Evolutionary conservation across 495 filamentous ascomycete genomes (phyloP).

Genomic region (Talaromyces stipitatus): DNA sequence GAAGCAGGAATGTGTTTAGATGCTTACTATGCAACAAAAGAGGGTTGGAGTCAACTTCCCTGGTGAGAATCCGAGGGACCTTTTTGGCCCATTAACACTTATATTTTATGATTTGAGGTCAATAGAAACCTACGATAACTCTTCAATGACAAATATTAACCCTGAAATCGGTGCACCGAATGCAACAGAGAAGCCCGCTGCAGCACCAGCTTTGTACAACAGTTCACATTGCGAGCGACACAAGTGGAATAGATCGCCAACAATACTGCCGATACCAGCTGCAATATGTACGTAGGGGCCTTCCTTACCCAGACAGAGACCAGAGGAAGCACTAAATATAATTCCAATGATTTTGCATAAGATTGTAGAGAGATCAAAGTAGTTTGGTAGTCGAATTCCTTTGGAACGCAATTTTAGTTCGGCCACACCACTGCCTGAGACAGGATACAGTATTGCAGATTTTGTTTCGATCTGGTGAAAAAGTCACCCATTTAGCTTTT

Average conservation of each 20-base stretch:
- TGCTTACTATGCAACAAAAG: background rate
- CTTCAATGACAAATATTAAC: background rate
- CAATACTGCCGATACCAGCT: background rate
- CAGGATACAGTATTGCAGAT: background rate
- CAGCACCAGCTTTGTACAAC: background rate
- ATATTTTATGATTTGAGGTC: background rate
- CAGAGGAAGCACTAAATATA: background rate
- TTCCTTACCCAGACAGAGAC: background rate
- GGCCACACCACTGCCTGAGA: background rate
- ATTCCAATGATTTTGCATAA: background rate
- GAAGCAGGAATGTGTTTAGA: background rate
- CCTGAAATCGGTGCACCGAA: background rate
- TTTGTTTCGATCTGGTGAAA: background rate
- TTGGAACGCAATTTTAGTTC: background rate
- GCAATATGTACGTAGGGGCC: background rate
- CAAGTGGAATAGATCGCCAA: background rate
- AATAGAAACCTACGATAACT: background rate
- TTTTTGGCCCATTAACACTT: background rate
- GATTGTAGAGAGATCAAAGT: background rate
- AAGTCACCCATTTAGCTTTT: background rate
- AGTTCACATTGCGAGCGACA: background rate
- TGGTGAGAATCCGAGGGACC: background rate
- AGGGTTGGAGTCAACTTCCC: background rate
- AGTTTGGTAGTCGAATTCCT: background rate
- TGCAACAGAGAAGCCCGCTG: background rate